These are phyloP conservation scores for Kodamaea plutei DNA, from an alignment of 1,139 yeast species.

Conservation along the genomic window DNA sequence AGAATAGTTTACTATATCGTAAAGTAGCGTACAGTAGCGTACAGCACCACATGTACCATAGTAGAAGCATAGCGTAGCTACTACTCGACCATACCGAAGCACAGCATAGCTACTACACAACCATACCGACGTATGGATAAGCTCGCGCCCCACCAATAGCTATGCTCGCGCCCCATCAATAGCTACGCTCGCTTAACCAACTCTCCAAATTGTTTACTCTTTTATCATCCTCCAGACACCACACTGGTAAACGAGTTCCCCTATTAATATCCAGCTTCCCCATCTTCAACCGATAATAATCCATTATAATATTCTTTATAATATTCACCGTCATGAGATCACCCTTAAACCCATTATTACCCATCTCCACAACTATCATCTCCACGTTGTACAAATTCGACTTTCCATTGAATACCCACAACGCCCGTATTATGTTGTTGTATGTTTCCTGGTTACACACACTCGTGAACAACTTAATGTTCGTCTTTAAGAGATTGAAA, in stretches of 20 bases:
- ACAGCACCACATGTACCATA: no score
- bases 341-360: slow-evolving; percentile 40
- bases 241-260: slow-evolving; percentile 22
- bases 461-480: slow-evolving; percentile 30
- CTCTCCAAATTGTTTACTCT: slow-evolving; percentile 28
- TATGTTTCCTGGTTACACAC: slow-evolving; percentile 42
- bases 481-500: slow-evolving; percentile 33
- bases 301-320: slow-evolving; percentile 33
- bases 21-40: no score
- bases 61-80: no score
- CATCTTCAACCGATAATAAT: slow-evolving; percentile 33
- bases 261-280: slow-evolving; percentile 20
- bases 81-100: no score
- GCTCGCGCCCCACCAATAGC: no score
- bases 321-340: slow-evolving; percentile 34
- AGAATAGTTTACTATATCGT: no score
- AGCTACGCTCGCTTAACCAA: no score
- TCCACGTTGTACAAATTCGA: slow-evolving; percentile 35
- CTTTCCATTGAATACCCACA: slow-evolving; percentile 40
- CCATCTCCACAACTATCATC: slow-evolving; percentile 34
- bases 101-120: no score
- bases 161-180: no score
- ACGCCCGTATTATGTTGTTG: slow-evolving; percentile 35
- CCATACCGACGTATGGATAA: no score
- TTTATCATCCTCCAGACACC: slow-evolving; percentile 37